Evolutionary conservation across 2,329 filamentous ascomycete genomes (phyloP).

Genomic region (Paraphaeosphaeria minitans): DNA sequence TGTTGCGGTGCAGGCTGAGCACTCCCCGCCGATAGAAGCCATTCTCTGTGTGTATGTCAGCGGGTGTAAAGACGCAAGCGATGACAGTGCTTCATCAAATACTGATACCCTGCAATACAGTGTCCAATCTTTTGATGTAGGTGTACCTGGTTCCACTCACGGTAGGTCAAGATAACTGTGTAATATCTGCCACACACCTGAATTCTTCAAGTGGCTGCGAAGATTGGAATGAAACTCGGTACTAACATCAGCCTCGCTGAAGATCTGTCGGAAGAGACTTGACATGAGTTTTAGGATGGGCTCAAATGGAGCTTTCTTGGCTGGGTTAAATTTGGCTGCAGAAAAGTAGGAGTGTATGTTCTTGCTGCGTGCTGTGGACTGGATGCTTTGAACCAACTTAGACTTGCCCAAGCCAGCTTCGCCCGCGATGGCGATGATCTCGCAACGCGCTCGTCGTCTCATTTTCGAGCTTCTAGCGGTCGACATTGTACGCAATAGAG

Average conservation of each 20-base stretch:
- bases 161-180: conserved; percentile 65
- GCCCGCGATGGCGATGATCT: conserved; percentile 64
- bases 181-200: conserved; percentile 60
- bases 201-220: conserved; percentile 58
- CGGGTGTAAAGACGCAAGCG: background rate
- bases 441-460: conserved; percentile 61
- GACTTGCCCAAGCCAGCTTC: conserved; percentile 65
- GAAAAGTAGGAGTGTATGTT: conserved; percentile 60
- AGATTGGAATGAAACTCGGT: conserved; percentile 66
- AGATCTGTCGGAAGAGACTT: conserved; percentile 67
- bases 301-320: conserved; percentile 65
- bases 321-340: conserved; percentile 64
- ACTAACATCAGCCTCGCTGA: conserved; percentile 66
- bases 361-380: conserved; percentile 60
- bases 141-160: background rate
- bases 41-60: conserved; percentile 55
- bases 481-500: conserved; percentile 31
- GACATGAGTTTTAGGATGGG: conserved; percentile 65
- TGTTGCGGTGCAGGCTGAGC: conserved; percentile 31
- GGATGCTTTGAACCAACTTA: conserved; percentile 63
- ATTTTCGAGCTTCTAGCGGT: conserved; percentile 52
- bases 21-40: conserved; percentile 52
- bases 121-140: background rate
- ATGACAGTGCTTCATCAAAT: no score
- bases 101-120: no score